A percentile compares a stretch with the other conserved stretches of the same genome.
Evolutionary conservation across 148 eudicot genomes (phyloP).

Genomic region (Tetragonia tetragonoides): DNA sequence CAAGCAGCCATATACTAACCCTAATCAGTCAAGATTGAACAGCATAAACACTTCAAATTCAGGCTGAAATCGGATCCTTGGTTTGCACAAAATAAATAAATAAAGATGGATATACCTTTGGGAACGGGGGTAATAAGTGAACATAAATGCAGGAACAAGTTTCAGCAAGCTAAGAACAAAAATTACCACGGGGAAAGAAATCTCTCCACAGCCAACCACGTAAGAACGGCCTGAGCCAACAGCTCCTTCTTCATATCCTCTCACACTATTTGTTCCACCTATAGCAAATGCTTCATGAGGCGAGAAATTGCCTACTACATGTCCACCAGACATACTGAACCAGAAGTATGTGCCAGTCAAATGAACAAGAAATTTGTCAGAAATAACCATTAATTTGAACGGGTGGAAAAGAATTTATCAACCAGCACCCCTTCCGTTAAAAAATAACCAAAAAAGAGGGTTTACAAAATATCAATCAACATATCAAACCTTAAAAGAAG

Average conservation of each 20-base stretch:
- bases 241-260: constrained; percentile 98
- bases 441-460: background rate
- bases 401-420: background rate
- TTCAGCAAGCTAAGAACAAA: background rate
- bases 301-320: constrained; percentile 88
- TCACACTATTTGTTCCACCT: constrained; percentile 97
- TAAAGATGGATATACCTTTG: too few relatives aligned
- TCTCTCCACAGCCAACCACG: constrained; percentile 88
- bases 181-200: constrained; percentile 87
- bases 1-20: background rate
- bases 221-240: constrained; percentile 91
- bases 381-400: background rate
- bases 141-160: constrained; percentile 6
- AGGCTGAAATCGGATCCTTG: background rate
- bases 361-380: background rate
- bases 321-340: constrained; percentile 84
- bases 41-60: background rate
- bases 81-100: too few relatives aligned
- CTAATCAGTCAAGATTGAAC: background rate
- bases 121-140: background rate
- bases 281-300: constrained; percentile 98
- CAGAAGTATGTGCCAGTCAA: constrained; percentile 1
- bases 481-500: constrained; percentile 60
- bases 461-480: background rate
- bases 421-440: background rate